These are phyloP conservation scores for Kwoniella sp. DNA, from an alignment of 768 basidiomycete species.

Conservation along the genomic window DNA sequence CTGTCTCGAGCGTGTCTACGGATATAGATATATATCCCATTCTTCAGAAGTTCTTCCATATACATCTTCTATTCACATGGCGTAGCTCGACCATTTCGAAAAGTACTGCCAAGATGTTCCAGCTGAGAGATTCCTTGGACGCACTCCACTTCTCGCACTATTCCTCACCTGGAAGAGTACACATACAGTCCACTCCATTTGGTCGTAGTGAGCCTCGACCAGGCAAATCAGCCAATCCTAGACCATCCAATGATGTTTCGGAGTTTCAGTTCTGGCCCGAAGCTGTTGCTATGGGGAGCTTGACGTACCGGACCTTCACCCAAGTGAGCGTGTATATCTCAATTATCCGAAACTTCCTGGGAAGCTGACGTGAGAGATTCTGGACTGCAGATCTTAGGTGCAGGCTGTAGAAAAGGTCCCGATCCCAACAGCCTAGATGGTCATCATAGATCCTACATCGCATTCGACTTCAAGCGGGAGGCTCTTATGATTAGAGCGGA, in stretches of 20 bases:
- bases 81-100: too few species aligned
- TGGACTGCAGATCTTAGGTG: slow-evolving; percentile 29
- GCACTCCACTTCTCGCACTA: neutral
- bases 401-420: slow-evolving; percentile 21
- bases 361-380: slow-evolving; percentile 4
- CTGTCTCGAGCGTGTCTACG: too few species aligned
- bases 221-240: slow-evolving; percentile 9
- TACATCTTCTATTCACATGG: too few species aligned
- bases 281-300: slow-evolving; percentile 43
- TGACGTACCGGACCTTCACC: slow-evolving; percentile 32
- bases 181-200: neutral
- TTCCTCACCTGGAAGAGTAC: neutral
- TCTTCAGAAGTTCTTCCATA: too few species aligned
- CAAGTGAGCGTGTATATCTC: slow-evolving; percentile 25
- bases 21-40: neutral
- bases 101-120: neutral
- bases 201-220: slow-evolving; percentile 8
- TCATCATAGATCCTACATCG: slow-evolving; percentile 35
- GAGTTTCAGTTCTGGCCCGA: slow-evolving; percentile 40
- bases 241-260: slow-evolving; percentile 10
- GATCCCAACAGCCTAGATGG: neutral
- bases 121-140: neutral
- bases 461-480: slow-evolving; percentile 43
- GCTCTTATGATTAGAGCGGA: slow-evolving; percentile 34
- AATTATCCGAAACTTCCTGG: neutral